phyloP scores from a whole-genome alignment of 225 moss, liverwort and hornwort genomes.

The Physcomitrium patens region DNA sequence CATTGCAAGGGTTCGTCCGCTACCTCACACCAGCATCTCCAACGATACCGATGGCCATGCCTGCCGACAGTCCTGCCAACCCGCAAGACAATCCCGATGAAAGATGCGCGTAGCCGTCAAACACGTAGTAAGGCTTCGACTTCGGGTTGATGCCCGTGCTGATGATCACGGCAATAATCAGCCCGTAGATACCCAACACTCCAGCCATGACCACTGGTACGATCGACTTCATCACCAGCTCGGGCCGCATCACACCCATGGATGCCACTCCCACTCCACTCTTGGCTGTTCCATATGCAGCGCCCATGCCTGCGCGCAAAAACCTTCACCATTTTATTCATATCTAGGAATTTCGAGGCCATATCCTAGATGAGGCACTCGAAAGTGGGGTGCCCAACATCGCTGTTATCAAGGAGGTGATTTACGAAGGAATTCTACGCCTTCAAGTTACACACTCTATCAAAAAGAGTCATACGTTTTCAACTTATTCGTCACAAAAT shows the following conservation, averaged over 20 bases:
- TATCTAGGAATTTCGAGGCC: neutral
- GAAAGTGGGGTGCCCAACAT: too few relatives aligned
- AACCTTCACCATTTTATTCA: neutral
- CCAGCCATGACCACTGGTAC: constrained; percentile 84
- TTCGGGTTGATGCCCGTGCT: constrained; percentile 80
- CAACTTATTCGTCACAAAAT: too few relatives aligned
- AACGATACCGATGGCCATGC: constrained; percentile 77
- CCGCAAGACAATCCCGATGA: constrained; percentile 75
- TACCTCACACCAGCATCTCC: constrained; percentile 68
- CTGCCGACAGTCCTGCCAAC: constrained; percentile 69
- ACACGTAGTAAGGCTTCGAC: constrained; percentile 78
- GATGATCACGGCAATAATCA: constrained; percentile 76
- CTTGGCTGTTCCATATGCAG: constrained; percentile 76
- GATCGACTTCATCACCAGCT: constrained; percentile 80
- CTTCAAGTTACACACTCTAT: too few relatives aligned
- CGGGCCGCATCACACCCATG: constrained; percentile 80
- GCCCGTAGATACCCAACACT: constrained; percentile 75
- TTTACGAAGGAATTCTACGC: too few relatives aligned
- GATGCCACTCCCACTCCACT: constrained; percentile 74
- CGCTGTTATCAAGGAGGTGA: too few relatives aligned
- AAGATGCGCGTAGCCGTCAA: constrained; percentile 75
- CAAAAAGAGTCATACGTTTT: too few relatives aligned
- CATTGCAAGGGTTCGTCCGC: too few relatives aligned
- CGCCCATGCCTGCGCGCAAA: constrained; percentile 53
- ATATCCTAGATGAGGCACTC: too few relatives aligned